A percentile compares a stretch with the other conserved stretches of the same genome.
Conservation (phyloP, 768 basidiomycete species). For the Lanmaoa pseudosensibilis region DNA sequence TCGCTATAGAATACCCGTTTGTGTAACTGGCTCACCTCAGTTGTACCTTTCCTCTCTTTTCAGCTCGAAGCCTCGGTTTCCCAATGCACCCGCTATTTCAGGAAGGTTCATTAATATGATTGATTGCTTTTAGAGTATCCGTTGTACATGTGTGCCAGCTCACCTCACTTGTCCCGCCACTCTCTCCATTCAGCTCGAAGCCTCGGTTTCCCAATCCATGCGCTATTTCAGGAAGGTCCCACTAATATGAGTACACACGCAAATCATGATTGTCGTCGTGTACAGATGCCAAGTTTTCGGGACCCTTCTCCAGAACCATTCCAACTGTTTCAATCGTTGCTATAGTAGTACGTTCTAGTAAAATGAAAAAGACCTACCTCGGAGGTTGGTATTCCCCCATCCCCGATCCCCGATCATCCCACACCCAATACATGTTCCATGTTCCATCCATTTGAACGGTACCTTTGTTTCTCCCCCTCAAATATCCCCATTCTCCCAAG, state of each 20-base stretch:
- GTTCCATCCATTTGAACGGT: not conserved
- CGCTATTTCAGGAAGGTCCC: conserved; percentile 5
- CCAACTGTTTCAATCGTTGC: conserved; percentile 23
- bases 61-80: conserved; percentile 9
- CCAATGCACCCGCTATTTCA: not conserved
- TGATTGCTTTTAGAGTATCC: conserved; percentile 10
- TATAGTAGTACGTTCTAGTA: conserved; percentile 9
- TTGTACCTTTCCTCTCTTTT: conserved; percentile 3
- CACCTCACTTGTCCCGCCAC: conserved; percentile 11
- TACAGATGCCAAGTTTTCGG: not conserved
- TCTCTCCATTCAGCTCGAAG: conserved; percentile 3
- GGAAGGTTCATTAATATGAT: conserved; percentile 3
- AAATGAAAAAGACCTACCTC: not conserved
- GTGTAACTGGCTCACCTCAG: conserved; percentile 14
- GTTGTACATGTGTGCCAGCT: conserved; percentile 9
- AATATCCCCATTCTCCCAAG: conserved; percentile 32
- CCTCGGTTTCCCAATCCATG: conserved; percentile 4
- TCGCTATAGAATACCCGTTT: conserved; percentile 1
- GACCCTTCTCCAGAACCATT: not conserved
- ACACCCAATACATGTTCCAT: not conserved
- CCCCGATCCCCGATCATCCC: conserved; percentile 1
- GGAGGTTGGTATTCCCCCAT: not conserved
- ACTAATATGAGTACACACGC: not conserved
- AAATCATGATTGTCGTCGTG: conserved; percentile 20
- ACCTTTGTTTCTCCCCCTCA: not conserved